Evolutionary conservation across 2,329 filamentous ascomycete species (phyloP).

Genomic region (Xylariaceae sp.): DNA sequence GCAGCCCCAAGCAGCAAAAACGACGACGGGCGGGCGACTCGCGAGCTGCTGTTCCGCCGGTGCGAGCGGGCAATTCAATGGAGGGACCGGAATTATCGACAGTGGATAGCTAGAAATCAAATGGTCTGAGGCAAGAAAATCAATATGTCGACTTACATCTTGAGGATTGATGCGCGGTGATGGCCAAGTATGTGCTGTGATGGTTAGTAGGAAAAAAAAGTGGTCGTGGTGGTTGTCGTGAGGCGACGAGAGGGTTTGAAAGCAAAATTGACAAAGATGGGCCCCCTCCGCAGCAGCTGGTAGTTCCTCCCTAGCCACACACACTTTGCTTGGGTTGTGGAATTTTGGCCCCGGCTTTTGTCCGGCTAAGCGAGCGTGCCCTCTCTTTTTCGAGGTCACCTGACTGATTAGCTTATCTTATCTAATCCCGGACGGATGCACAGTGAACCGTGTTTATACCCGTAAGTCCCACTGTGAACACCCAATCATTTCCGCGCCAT

Average conservation of each 20-base stretch:
- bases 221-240: constrained; percentile 19
- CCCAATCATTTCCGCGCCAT: too few relatives aligned
- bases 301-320: constrained; percentile 1
- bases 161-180: constrained; percentile 27
- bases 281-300: constrained; percentile 6
- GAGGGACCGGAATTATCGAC: not conserved
- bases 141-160: constrained; percentile 29
- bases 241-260: constrained; percentile 22
- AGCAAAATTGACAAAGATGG: constrained; percentile 22
- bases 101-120: not conserved
- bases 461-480: too few relatives aligned
- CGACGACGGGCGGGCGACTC: not conserved
- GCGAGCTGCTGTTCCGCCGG: not conserved
- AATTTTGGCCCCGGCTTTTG: constrained; percentile 25
- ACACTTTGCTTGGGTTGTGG: constrained; percentile 17
- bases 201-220: constrained; percentile 27
- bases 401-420: constrained; percentile 16
- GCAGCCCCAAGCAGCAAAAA: not conserved
- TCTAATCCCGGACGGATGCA: not conserved
- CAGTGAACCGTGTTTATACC: too few relatives aligned
- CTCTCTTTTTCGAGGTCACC: constrained; percentile 21
- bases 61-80: not conserved
- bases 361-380: constrained; percentile 31
- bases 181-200: constrained; percentile 28
- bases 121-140: not conserved